Evolutionary conservation across 83 land plant species (phyloP).

Genomic region (Thuja plicata): DNA sequence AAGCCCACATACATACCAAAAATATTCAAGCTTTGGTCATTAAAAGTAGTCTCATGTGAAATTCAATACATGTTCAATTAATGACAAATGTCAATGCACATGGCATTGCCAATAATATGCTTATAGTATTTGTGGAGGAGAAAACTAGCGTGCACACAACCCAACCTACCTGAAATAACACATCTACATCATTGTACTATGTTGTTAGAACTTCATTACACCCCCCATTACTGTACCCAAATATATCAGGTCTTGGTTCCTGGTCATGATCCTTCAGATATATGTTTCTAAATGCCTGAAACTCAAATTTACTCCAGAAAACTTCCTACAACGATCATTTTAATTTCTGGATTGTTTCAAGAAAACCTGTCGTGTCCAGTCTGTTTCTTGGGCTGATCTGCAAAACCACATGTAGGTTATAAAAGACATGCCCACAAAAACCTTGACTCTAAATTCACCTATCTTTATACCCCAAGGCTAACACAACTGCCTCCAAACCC

Average conservation of each 20-base stretch:
- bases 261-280: neutral
- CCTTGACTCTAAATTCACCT: neutral
- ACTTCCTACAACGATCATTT: no score
- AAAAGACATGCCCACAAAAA: neutral
- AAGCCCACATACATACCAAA: neutral
- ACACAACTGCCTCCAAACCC: neutral
- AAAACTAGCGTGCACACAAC: neutral
- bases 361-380: neutral
- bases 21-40: neutral
- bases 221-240: neutral
- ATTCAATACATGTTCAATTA: neutral
- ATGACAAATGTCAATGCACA: neutral
- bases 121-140: neutral
- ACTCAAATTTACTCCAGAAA: no score
- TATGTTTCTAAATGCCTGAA: no score
- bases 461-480: neutral
- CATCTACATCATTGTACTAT: neutral
- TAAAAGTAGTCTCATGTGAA: neutral
- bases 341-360: no score
- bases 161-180: neutral
- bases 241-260: neutral
- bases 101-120: neutral
- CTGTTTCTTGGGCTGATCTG: neutral
- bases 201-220: neutral
- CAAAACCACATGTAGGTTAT: neutral